Percentiles rank a stretch among this genome's conserved stretches.
These are phyloP conservation scores for Ampelocalamus luodianensis DNA, from an alignment of 176 grass and related monocot species.

Conservation along the genomic window DNA sequence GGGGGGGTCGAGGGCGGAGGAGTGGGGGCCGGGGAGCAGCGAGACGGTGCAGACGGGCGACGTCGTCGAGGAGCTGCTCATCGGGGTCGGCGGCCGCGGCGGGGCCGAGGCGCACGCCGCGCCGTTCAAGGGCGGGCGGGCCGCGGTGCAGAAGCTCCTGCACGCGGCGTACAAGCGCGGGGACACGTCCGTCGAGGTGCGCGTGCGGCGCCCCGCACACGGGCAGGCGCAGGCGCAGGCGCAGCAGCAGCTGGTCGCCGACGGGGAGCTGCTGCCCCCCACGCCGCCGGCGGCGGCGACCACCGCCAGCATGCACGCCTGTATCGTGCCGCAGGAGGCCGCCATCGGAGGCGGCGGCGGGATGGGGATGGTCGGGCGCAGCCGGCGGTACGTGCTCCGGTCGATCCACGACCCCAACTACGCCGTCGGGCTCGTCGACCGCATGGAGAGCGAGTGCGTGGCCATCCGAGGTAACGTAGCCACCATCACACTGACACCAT, in stretches of 20 bases:
- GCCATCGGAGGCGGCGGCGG: slow-evolving; percentile 20
- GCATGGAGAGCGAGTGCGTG: slow-evolving; percentile 91
- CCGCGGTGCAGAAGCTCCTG: slow-evolving; percentile 74
- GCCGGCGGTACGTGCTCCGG: slow-evolving; percentile 75
- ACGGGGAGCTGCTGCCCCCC: background rate
- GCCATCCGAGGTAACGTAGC: slow-evolving; percentile 69
- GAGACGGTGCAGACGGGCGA: slow-evolving; percentile 80
- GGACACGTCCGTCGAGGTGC: slow-evolving; percentile 84
- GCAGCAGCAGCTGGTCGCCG: slow-evolving; percentile 6
- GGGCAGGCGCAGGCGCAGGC: background rate
- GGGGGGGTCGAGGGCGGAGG: slow-evolving; percentile 74
- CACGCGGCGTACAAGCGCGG: slow-evolving; percentile 77
- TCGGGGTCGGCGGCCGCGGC: slow-evolving; percentile 56
- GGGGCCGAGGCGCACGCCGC: slow-evolving; percentile 49
- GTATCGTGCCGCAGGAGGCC: slow-evolving; percentile 72
- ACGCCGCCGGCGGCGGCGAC: background rate
- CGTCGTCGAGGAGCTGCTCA: slow-evolving; percentile 72
- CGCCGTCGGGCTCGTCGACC: slow-evolving; percentile 85
- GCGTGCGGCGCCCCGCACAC: slow-evolving; percentile 49
- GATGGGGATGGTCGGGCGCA: slow-evolving; percentile 45
- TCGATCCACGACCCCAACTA: slow-evolving; percentile 97
- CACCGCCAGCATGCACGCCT: slow-evolving; percentile 74
- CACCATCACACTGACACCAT: background rate
- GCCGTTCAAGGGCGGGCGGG: slow-evolving; percentile 89
- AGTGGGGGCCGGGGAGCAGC: slow-evolving; percentile 66